phyloP scores from a whole-genome alignment of 2,329 filamentous ascomycete species.

The Phaeosphaeriaceae sp. region DNA sequence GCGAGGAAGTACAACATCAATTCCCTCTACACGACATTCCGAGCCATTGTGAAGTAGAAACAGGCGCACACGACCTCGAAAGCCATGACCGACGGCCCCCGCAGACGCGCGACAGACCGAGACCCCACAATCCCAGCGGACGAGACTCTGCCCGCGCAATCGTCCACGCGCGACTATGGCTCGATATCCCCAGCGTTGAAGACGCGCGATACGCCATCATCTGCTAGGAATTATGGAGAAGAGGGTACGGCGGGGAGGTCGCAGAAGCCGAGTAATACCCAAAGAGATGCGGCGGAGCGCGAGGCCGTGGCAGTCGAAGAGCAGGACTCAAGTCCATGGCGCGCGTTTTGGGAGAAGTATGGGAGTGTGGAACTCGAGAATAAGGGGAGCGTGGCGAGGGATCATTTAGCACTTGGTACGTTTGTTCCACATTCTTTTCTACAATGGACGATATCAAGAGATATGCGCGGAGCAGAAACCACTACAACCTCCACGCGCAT shows the following conservation, averaged over 20 bases:
- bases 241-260: not conserved
- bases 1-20: not conserved
- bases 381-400: conserved; percentile 81
- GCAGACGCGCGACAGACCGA: not conserved
- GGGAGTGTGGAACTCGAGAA: conserved; percentile 80
- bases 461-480: no score
- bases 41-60: not conserved
- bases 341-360: conserved; percentile 63
- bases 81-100: not conserved
- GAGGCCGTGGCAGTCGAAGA: conserved; percentile 28
- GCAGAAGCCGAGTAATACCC: conserved; percentile 3
- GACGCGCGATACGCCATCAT: not conserved
- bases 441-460: no score
- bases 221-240: not conserved
- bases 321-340: conserved; percentile 59
- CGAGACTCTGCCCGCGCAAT: not conserved
- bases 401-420: conserved; percentile 80
- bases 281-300: conserved; percentile 22
- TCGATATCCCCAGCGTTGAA: not conserved
- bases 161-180: not conserved
- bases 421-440: conserved; percentile 8
- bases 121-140: not conserved
- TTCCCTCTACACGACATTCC: not conserved
- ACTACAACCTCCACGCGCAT: no score
- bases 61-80: not conserved